phyloP scores from a whole-genome alignment of 2,329 filamentous ascomycete species.

The Neoascochyta sp. region DNA sequence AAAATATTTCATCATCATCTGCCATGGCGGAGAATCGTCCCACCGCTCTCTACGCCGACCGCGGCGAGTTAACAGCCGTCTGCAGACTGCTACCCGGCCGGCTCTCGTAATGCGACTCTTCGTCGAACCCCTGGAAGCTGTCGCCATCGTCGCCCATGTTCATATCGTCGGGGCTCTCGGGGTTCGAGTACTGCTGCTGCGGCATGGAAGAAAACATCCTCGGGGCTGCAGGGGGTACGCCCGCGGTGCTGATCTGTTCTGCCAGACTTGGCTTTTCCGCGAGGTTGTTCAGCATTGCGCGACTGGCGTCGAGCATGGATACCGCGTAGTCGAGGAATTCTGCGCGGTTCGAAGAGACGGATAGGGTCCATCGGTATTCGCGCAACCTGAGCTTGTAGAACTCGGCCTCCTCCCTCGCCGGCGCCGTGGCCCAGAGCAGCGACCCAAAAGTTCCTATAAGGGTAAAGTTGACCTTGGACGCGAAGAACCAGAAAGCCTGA shows the following conservation, averaged over 20 bases:
- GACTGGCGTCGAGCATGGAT: conserved; percentile 44
- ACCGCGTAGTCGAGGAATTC: conserved; percentile 47
- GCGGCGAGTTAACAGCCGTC: conserved; percentile 18
- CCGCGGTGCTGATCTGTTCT: conserved; percentile 37
- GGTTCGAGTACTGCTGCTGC: conserved; percentile 14
- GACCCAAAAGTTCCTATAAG: conserved; percentile 92
- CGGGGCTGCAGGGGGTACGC: conserved; percentile 34
- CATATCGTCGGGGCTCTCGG: conserved; percentile 24
- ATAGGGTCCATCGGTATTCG: conserved; percentile 92
- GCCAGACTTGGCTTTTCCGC: conserved; percentile 44
- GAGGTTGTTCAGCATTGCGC: conserved; percentile 44
- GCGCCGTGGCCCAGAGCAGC: conserved; percentile 82
- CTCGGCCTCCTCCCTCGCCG: conserved; percentile 81
- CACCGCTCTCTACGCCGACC: conserved; percentile 15
- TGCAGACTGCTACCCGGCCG: conserved; percentile 18
- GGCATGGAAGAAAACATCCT: conserved; percentile 21
- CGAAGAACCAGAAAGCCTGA: conserved; percentile 89
- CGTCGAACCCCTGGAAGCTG: conserved; percentile 33
- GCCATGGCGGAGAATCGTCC: too few species aligned
- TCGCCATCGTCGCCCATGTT: conserved; percentile 28
- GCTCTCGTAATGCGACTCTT: conserved; percentile 24
- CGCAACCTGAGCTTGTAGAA: conserved; percentile 83
- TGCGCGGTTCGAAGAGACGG: conserved; percentile 73
- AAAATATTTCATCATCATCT: too few species aligned
- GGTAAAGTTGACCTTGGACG: conserved; percentile 85